A percentile compares a stretch with the other conserved stretches of the same genome.
phyloP scores from a whole-genome alignment of 2,329 filamentous ascomycete genomes.

The Xylaria digitata region DNA sequence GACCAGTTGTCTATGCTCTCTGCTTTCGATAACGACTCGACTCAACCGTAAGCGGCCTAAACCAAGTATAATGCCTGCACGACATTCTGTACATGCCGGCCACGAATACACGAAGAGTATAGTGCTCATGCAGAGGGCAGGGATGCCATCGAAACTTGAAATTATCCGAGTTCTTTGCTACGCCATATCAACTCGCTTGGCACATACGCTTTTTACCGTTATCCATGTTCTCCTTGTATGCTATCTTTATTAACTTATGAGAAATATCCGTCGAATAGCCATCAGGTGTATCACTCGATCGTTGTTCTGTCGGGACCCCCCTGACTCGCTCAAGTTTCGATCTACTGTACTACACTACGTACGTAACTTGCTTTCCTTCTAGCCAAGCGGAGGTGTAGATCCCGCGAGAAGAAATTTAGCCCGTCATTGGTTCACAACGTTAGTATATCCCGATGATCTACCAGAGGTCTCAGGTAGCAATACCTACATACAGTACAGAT shows the following conservation, averaged over 20 bases:
- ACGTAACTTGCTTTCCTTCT: slow-evolving; percentile 7
- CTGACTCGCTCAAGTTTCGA: slow-evolving; percentile 3
- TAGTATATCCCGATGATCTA: slow-evolving; percentile 30
- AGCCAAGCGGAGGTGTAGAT: slow-evolving; percentile 18
- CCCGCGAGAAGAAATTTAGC: slow-evolving; percentile 11
- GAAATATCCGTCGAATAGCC: neutral
- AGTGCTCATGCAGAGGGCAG: slow-evolving; percentile 4
- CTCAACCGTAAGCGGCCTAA: neutral
- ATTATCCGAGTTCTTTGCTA: slow-evolving; percentile 8
- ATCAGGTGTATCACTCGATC: neutral
- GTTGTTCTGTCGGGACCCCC: neutral
- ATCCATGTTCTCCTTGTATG: neutral
- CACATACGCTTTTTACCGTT: neutral
- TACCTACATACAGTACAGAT: slow-evolving; percentile 16
- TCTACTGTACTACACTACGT: neutral
- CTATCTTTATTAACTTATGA: neutral
- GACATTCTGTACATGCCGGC: neutral
- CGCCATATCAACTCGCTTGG: neutral
- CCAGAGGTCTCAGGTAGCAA: slow-evolving; percentile 23
- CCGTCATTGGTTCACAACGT: slow-evolving; percentile 20
- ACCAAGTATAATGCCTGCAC: neutral
- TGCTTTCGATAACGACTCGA: neutral
- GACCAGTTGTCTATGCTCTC: neutral
- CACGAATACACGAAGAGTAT: neutral
- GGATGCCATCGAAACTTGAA: neutral